Base-by-base conservation (phyloP, 768 basidiomycete species). In the Tricholoma flavovirens region DNA sequence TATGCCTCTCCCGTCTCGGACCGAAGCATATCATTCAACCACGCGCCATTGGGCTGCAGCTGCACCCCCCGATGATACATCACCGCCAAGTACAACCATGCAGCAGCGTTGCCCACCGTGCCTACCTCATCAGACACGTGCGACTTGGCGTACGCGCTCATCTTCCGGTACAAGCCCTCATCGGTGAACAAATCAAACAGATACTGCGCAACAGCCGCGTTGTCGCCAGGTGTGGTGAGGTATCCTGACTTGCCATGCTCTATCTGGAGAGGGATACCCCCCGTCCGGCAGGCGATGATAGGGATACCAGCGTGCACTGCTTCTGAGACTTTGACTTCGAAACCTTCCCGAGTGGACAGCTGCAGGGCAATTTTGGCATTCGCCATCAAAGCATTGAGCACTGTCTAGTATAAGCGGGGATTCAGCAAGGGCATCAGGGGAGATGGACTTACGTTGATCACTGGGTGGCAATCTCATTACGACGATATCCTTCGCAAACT, bases 321-420 rank as follows among this genome's bases (percentile, higher is more conserved):
- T 73, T 96, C 92, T 48, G 92, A 93, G 50, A 95, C 93, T 71
- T 98, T 98, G 73, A 98, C 92, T 67, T 98, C 95, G 73, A 97
- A 98, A 26, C 95, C 95, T 74, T 98, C 95, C 56, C 93, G 87
- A 45, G 89, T 87, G 51, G 91, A 93, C 45, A 98, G 83, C 70
- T 98, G 95, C 49, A 93, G 81, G 4, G 90, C 93, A 56, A 95
- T 87, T 75, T 90, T 87, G 45, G 90, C 81, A 62, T 94, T 95
- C 52, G 88, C 85, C 82, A 97, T 82, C 62, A 97, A 79, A 8
- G 88, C 87, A 61, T 96, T 93, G 57, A 98, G 78, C 51, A 96
- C 88, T 86, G 64, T 50, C 45, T 63, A 57, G 42, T 26, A 19
- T 59, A 51, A 38, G 65, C 42, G 51, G 24, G 2, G 26, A 35